Evolutionary conservation across 1,284 basidiomycete species (phyloP).

Genomic region (Mrakiaceae sp.): DNA sequence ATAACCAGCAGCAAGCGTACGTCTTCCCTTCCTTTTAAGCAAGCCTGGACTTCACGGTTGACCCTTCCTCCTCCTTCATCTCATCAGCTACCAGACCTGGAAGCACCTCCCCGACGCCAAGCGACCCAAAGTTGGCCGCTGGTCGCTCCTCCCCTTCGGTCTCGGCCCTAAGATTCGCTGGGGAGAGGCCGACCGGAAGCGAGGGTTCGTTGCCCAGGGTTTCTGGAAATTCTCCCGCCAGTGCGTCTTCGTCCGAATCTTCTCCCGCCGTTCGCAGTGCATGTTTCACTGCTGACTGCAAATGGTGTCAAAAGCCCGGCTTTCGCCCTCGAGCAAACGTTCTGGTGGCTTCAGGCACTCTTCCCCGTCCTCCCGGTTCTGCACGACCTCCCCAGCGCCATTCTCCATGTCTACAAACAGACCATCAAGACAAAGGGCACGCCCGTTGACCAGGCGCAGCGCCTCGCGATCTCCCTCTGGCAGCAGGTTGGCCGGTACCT

Average conservation of each 20-base stretch:
- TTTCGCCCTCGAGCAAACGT: slow-evolving; percentile 67
- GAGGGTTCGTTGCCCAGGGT: slow-evolving; percentile 70
- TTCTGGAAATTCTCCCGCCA: slow-evolving; percentile 76
- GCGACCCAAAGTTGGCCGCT: neutral
- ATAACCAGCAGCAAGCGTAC: slow-evolving; percentile 11
- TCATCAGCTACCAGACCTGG: slow-evolving; percentile 40
- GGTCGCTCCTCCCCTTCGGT: slow-evolving; percentile 6
- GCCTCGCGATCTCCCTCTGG: neutral
- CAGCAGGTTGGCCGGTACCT: neutral
- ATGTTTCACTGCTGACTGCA: neutral
- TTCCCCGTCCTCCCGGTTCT: slow-evolving; percentile 42
- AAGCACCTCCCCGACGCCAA: slow-evolving; percentile 43
- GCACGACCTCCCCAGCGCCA: neutral
- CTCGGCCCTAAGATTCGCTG: slow-evolving; percentile 32
- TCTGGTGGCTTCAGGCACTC: slow-evolving; percentile 65
- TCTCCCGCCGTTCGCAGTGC: too few relatives aligned
- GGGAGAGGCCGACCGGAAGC: slow-evolving; percentile 52
- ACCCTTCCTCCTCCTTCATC: slow-evolving; percentile 35
- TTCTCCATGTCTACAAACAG: neutral
- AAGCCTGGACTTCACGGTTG: neutral
- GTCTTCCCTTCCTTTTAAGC: neutral
- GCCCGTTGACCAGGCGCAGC: too few relatives aligned
- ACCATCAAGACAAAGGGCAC: neutral
- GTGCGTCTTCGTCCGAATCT: neutral
- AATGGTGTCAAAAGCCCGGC: slow-evolving; percentile 44